Percentiles rank a stretch among this genome's conserved stretches.
Evolutionary conservation across 208 protist species (phyloP).

Genomic region (Leishmania guyanensis): DNA sequence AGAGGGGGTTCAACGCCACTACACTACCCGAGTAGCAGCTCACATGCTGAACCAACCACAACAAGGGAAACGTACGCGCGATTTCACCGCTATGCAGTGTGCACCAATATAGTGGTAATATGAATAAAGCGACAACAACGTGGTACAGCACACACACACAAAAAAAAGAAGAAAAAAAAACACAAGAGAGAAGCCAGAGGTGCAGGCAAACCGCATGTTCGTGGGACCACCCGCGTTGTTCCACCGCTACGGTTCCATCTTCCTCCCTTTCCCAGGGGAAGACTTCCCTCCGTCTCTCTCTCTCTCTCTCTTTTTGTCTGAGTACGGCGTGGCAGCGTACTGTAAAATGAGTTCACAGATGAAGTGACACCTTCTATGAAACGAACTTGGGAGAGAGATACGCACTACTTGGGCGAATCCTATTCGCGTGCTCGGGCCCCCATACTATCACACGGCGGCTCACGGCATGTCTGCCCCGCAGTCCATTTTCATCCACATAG

Average conservation of each 20-base stretch:
- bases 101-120: too few relatives aligned
- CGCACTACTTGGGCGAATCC: background rate
- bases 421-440: background rate
- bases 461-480: too few relatives aligned
- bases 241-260: background rate
- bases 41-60: too few relatives aligned
- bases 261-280: background rate
- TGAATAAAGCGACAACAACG: too few relatives aligned
- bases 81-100: too few relatives aligned
- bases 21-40: too few relatives aligned
- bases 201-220: background rate
- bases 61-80: too few relatives aligned
- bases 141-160: background rate
- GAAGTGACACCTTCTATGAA: background rate
- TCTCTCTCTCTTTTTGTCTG: background rate
- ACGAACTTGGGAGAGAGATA: background rate
- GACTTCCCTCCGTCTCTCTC: background rate
- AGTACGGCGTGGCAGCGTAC: too few relatives aligned
- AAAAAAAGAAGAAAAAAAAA: background rate
- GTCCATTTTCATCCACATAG: background rate
- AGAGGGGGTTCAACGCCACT: too few relatives aligned
- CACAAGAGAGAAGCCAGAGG: conserved; percentile 1
- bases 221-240: background rate
- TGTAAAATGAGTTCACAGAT: background rate
- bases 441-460: too few relatives aligned